These are phyloP conservation scores for Diaporthe longicolla DNA, from an alignment of 2,329 filamentous ascomycete genomes.

Conservation along the genomic window DNA sequence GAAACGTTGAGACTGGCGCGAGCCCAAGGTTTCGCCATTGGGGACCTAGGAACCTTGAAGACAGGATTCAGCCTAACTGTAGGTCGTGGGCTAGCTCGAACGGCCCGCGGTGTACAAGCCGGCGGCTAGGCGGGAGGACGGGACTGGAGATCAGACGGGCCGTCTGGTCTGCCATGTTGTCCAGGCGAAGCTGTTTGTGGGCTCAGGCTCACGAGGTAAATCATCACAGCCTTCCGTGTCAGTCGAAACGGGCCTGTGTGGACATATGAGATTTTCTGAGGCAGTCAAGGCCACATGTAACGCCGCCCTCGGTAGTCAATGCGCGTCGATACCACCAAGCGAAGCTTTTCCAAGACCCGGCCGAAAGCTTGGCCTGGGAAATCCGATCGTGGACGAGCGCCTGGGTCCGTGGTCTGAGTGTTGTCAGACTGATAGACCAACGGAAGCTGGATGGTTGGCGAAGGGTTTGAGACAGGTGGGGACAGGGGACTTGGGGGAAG, in stretches of 20 bases:
- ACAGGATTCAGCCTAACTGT: constrained; percentile 1
- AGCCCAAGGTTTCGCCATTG: constrained; percentile 4
- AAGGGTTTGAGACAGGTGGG: constrained; percentile 38
- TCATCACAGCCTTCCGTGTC: not conserved
- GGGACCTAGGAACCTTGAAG: not conserved
- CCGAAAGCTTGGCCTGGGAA: constrained; percentile 33
- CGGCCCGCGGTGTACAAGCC: constrained; percentile 12
- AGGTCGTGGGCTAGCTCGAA: constrained; percentile 14
- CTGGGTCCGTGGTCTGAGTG: constrained; percentile 13
- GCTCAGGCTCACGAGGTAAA: not conserved
- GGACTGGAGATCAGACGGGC: constrained; percentile 36
- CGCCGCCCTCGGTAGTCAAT: constrained; percentile 11
- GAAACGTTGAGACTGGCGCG: constrained; percentile 29
- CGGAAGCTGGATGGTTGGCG: constrained; percentile 9
- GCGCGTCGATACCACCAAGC: constrained; percentile 5
- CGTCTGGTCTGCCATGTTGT: not conserved
- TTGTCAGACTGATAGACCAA: constrained; percentile 21
- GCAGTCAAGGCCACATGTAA: not conserved
- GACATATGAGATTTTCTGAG: constrained; percentile 1
- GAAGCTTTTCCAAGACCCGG: constrained; percentile 37
- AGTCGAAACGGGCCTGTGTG: not conserved
- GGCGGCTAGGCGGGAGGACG: constrained; percentile 11
- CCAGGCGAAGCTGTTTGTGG: not conserved
- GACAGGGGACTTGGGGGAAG: not conserved
- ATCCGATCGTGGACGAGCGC: constrained; percentile 17